phyloP scores from a whole-genome alignment of 1,284 basidiomycete genomes.

The Mycosarcoma maydis region DNA sequence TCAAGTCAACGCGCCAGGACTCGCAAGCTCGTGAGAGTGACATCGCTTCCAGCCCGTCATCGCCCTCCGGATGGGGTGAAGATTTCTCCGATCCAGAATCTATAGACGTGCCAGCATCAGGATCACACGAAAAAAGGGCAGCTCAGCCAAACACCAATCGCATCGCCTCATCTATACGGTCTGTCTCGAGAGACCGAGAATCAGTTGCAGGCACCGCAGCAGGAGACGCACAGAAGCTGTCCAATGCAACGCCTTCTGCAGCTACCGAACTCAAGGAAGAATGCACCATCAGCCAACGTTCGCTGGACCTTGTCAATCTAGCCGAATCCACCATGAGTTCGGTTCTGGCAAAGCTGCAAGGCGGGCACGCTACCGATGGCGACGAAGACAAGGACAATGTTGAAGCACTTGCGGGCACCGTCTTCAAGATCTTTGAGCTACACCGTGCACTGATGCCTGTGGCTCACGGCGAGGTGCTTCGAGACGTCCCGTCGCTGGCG shows the following conservation, averaged over 20 bases:
- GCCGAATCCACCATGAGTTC: constrained; percentile 25
- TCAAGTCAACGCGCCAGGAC: not conserved
- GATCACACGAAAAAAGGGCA: not conserved
- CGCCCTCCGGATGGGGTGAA: constrained; percentile 20
- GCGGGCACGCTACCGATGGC: not conserved
- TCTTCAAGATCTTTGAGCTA: constrained; percentile 76
- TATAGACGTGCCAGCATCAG: constrained; percentile 1
- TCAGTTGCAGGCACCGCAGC: not conserved
- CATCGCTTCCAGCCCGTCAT: constrained; percentile 4
- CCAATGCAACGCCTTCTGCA: not conserved
- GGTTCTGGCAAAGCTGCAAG: constrained; percentile 16
- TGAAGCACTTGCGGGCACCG: constrained; percentile 16
- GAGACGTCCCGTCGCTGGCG: constrained; percentile 72
- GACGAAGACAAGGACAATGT: constrained; percentile 6
- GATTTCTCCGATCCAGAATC: constrained; percentile 27
- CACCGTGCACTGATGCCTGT: constrained; percentile 85
- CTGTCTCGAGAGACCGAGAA: not conserved
- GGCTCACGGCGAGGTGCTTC: constrained; percentile 72
- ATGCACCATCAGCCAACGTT: constrained; percentile 49
- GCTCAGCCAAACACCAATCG: not conserved
- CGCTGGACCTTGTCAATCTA: constrained; percentile 35
- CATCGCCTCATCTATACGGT: constrained; percentile 1
- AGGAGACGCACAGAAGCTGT: not conserved
- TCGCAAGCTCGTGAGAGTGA: not conserved
- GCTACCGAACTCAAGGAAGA: constrained; percentile 18